Evolutionary conservation across 139 green algal species (phyloP).

Genomic region (Volvox reticuliferus): DNA sequence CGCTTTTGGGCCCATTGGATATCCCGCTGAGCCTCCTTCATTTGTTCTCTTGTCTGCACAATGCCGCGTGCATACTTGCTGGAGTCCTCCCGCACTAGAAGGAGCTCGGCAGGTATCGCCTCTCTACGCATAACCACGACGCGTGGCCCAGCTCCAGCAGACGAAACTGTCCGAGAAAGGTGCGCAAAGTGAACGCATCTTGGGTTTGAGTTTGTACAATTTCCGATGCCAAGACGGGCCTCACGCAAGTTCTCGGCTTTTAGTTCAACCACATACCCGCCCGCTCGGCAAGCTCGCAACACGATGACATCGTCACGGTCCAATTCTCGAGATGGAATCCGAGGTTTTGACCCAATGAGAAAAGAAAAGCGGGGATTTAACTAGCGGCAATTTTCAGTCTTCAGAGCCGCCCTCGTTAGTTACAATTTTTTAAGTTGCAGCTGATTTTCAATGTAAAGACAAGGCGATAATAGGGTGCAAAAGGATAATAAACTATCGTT

Average conservation of each 20-base stretch:
- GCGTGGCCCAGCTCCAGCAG: background rate
- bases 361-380: no score
- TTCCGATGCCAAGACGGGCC: background rate
- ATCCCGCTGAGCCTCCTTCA: constrained; percentile 37
- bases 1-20: constrained; percentile 53
- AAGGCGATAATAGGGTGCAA: no score
- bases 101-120: constrained; percentile 54
- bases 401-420: no score
- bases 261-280: background rate
- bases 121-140: constrained; percentile 26
- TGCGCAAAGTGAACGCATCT: background rate
- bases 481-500: no score
- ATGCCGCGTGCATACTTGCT: constrained; percentile 40
- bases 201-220: no score
- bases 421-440: no score
- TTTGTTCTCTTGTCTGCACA: constrained; percentile 46
- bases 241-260: no score
- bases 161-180: constrained; percentile 2
- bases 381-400: no score
- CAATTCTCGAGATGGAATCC: no score
- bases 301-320: no score
- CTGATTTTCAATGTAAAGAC: no score
- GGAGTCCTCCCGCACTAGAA: constrained; percentile 53
- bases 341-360: no score
- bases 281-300: background rate